Conservation (phyloP, 1,284 basidiomycete genomes). For the Rugosomyces carneus region DNA sequence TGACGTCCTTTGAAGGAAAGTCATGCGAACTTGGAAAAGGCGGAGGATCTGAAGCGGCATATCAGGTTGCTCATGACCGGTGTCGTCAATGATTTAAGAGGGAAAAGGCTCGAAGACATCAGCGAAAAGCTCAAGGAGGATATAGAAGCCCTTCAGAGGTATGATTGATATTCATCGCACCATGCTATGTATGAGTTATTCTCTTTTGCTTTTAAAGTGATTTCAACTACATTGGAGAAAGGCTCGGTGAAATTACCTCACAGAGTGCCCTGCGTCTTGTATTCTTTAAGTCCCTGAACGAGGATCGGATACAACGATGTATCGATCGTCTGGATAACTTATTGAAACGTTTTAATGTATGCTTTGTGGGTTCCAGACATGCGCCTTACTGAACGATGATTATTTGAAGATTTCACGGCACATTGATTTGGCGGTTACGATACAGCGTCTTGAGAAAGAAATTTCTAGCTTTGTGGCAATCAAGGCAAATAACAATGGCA, state of each 20-base stretch:
- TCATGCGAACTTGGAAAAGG: neutral
- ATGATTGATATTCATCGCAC: neutral
- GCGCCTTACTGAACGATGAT: neutral
- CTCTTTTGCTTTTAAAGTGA: no score
- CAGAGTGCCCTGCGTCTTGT: constrained; percentile 1
- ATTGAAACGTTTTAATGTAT: constrained; percentile 10
- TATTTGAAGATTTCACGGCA: no score
- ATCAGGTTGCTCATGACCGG: constrained; percentile 5
- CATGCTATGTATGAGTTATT: neutral
- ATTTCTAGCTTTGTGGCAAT: no score
- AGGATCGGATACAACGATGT: constrained; percentile 5
- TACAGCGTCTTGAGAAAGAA: no score
- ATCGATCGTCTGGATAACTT: constrained; percentile 1
- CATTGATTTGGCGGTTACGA: no score
- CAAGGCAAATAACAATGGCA: no score
- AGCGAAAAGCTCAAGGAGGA: constrained; percentile 1
- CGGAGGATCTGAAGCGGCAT: constrained; percentile 7
- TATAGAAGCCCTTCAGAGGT: constrained; percentile 1
- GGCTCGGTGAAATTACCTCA: constrained; percentile 5
- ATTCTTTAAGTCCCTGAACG: constrained; percentile 4
- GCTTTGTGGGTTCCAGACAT: no score
- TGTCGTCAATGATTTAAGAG: constrained; percentile 9
- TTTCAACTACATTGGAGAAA: constrained; percentile 5
- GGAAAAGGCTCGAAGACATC: constrained; percentile 9
- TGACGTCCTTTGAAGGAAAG: constrained; percentile 7